Evolutionary conservation across 306 rosid species (phyloP).

Genomic region (Quercus wislizeni): DNA sequence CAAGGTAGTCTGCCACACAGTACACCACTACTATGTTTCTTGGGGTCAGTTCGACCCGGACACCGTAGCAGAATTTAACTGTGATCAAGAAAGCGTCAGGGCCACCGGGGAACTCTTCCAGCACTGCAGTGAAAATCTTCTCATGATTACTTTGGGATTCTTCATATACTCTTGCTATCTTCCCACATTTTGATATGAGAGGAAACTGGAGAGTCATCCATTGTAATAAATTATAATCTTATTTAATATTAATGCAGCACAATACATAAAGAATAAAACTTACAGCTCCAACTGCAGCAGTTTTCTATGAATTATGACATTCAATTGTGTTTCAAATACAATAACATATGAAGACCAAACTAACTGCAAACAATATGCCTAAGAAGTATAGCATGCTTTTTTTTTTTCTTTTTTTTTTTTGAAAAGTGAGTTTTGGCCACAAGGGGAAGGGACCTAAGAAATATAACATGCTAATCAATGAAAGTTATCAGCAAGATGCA

Average conservation of each 20-base stretch:
- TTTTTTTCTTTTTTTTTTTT: no score
- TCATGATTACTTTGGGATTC: slow-evolving; percentile 37
- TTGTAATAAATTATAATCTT: slow-evolving; percentile 10
- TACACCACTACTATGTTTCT: slow-evolving; percentile 63
- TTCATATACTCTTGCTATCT: slow-evolving; percentile 54
- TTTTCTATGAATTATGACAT: background rate
- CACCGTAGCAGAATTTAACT: slow-evolving; percentile 77
- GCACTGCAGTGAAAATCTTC: slow-evolving; percentile 43
- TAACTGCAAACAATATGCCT: no score
- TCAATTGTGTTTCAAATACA: background rate
- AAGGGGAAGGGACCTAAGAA: no score
- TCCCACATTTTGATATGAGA: slow-evolving; percentile 81
- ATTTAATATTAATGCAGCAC: slow-evolving; percentile 19
- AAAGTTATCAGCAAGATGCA: background rate
- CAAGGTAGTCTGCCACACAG: slow-evolving; percentile 82
- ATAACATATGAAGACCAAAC: no score
- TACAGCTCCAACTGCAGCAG: background rate
- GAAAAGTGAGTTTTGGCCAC: no score
- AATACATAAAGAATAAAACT: background rate
- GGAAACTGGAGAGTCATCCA: slow-evolving; percentile 74
- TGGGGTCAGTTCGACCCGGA: slow-evolving; percentile 64
- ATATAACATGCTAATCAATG: no score
- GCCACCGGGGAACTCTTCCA: slow-evolving; percentile 87
- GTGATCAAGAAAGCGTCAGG: slow-evolving; percentile 66
- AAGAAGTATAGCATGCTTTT: no score